These are phyloP conservation scores for Amanita pseudoporphyria DNA, from an alignment of 768 basidiomycete species.

Conservation along the genomic window DNA sequence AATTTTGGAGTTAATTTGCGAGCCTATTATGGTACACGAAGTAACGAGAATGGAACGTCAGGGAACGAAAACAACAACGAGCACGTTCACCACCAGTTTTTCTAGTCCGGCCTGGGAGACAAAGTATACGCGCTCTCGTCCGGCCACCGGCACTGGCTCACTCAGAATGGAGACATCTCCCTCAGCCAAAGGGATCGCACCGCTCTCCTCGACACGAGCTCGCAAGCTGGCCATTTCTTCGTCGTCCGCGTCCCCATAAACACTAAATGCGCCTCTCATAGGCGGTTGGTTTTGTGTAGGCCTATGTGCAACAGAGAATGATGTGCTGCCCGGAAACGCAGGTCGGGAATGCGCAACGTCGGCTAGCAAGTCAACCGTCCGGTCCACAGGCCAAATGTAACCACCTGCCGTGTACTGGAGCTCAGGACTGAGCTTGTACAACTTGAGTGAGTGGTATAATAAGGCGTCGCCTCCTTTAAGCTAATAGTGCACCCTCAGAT, in stretches of 20 bases:
- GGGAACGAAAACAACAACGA: constrained; percentile 62
- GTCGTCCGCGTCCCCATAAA: constrained; percentile 25
- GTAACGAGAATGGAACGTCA: too few species aligned
- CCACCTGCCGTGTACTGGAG: constrained; percentile 79
- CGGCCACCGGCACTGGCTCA: constrained; percentile 37
- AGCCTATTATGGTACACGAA: too few species aligned
- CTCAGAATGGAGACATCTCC: constrained; percentile 53
- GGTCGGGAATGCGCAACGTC: constrained; percentile 20
- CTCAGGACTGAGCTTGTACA: constrained; percentile 66
- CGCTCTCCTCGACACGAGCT: constrained; percentile 52
- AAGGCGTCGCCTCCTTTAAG: constrained; percentile 70
- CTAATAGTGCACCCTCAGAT: constrained; percentile 24
- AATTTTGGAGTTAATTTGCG: too few species aligned
- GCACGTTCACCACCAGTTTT: constrained; percentile 67
- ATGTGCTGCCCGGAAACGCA: constrained; percentile 9
- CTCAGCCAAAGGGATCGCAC: constrained; percentile 53
- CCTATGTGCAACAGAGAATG: constrained; percentile 10
- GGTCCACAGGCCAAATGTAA: constrained; percentile 71
- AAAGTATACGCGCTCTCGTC: constrained; percentile 63
- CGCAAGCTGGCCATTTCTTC: constrained; percentile 36
- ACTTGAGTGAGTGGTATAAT: constrained; percentile 66
- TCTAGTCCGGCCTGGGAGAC: constrained; percentile 57
- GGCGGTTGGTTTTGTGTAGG: constrained; percentile 16
- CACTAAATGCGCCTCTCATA: constrained; percentile 37
- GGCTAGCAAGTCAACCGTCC: constrained; percentile 51